Conservation (phyloP, 306 rosid species). For the Quercus variabilis region DNA sequence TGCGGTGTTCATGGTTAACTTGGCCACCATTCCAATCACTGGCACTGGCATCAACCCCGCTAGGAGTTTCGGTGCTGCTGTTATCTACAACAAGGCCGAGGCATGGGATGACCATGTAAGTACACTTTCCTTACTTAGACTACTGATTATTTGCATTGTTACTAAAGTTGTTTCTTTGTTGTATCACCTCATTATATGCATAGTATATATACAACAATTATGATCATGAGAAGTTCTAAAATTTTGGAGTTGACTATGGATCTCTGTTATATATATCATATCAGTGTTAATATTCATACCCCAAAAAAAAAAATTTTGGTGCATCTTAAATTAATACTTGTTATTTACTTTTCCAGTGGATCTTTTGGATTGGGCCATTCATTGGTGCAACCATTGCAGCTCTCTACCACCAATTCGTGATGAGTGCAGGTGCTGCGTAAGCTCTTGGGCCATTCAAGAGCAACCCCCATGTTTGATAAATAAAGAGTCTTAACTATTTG, state of each 20-base stretch:
- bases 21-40: conserved; percentile 92
- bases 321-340: too few relatives aligned
- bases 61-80: conserved; percentile 89
- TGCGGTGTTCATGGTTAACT: conserved; percentile 93
- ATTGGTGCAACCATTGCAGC: conserved; percentile 95
- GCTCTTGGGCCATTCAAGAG: conserved; percentile 95
- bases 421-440: conserved; percentile 61
- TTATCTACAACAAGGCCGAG: conserved; percentile 44
- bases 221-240: too few relatives aligned
- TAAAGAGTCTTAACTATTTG: neutral
- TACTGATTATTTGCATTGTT: neutral
- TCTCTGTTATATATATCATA: too few relatives aligned
- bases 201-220: too few relatives aligned
- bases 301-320: too few relatives aligned
- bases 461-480: neutral
- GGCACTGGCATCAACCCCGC: conserved; percentile 97
- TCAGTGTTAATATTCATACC: too few relatives aligned
- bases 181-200: too few relatives aligned
- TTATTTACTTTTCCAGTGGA: conserved; percentile 58
- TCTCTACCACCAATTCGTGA: conserved; percentile 88
- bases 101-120: conserved; percentile 86
- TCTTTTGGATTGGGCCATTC: conserved; percentile 95
- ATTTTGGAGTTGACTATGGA: too few relatives aligned
- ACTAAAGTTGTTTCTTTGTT: neutral
- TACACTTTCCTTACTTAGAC: neutral